Conservation (phyloP, 2,329 filamentous ascomycete genomes). For the Neonectria sp. region DNA sequence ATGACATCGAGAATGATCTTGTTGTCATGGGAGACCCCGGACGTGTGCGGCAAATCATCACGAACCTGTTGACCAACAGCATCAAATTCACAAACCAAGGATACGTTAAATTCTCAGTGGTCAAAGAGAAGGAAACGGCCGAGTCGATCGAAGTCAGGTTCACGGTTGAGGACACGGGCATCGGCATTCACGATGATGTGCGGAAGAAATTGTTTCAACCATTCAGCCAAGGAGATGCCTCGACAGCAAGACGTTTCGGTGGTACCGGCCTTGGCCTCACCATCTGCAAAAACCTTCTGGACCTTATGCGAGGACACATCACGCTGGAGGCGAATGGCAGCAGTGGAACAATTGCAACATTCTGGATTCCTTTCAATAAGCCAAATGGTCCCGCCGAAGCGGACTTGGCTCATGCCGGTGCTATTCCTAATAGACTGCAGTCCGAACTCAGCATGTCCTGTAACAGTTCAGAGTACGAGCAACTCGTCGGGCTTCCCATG, state of each 20-base stretch:
- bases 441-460: constrained; percentile 76
- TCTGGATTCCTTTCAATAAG: constrained; percentile 84
- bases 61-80: constrained; percentile 83
- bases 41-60: constrained; percentile 86
- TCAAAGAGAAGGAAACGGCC: constrained; percentile 73
- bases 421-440: constrained; percentile 77
- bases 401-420: constrained; percentile 72
- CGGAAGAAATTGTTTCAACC: constrained; percentile 82
- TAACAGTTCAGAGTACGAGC: constrained; percentile 76
- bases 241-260: constrained; percentile 83
- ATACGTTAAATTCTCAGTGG: constrained; percentile 76
- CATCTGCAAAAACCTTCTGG: constrained; percentile 85
- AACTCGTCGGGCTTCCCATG: constrained; percentile 59
- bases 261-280: constrained; percentile 85
- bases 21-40: constrained; percentile 91
- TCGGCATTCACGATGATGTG: constrained; percentile 86
- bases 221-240: constrained; percentile 86
- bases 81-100: constrained; percentile 83
- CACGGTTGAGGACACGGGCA: constrained; percentile 82
- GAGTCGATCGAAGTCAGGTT: constrained; percentile 80
- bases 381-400: constrained; percentile 66
- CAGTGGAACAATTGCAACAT: constrained; percentile 80
- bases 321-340: constrained; percentile 77
- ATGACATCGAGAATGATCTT: constrained; percentile 75
- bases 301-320: constrained; percentile 86